phyloP scores from a whole-genome alignment of 2,329 filamentous ascomycete species.

The Penicillium sp. region DNA sequence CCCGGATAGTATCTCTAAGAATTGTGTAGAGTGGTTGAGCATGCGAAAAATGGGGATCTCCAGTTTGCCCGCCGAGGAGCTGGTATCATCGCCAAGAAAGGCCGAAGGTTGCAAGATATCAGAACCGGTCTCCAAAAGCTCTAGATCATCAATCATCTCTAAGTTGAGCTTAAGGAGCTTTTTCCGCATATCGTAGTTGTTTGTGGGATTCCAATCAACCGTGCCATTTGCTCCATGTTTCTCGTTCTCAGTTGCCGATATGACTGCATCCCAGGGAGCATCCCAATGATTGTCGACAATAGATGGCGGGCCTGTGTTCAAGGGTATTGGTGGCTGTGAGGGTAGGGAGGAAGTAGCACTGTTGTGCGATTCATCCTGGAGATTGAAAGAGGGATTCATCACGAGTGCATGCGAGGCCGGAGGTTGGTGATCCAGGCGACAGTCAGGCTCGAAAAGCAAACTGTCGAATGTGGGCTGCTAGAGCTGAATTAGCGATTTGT shows the following conservation, averaged over 20 bases:
- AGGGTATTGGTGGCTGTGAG: not conserved
- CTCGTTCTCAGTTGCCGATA: not conserved
- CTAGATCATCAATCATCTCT: slow-evolving; percentile 16
- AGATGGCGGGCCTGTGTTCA: not conserved
- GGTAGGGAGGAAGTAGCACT: not conserved
- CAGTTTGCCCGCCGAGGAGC: slow-evolving; percentile 2
- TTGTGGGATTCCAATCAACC: not conserved
- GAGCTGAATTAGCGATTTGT: not conserved
- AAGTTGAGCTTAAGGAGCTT: slow-evolving; percentile 11
- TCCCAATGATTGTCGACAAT: not conserved
- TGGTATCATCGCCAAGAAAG: not conserved
- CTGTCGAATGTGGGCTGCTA: not conserved
- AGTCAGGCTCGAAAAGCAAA: not conserved
- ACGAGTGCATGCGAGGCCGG: not conserved
- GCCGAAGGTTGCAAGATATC: not conserved
- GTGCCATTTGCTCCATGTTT: not conserved
- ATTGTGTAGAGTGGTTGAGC: slow-evolving; percentile 14
- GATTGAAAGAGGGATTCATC: not conserved
- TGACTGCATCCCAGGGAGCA: not conserved
- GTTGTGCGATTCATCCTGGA: not conserved
- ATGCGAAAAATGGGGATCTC: slow-evolving; percentile 19
- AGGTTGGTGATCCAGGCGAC: not conserved
- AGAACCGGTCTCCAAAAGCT: slow-evolving; percentile 6
- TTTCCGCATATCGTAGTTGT: not conserved
- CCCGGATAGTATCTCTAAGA: slow-evolving; percentile 12